Evolutionary conservation across 73 alveolate species (phyloP), one percentile per base, ranked within the genome.

Genomic region (Paramecium sonneborni): DNA sequence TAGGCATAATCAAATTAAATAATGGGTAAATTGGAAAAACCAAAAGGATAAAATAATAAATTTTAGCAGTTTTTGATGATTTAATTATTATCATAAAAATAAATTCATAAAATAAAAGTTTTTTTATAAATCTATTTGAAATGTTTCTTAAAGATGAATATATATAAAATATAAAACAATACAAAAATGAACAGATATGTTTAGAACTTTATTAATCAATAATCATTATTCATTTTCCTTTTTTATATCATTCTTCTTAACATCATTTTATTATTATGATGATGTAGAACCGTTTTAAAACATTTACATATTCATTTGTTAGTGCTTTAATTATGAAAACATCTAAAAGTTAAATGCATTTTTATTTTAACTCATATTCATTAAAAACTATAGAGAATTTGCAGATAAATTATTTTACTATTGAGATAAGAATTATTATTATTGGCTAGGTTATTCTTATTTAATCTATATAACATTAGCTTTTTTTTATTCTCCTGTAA

Each of bases 351-450:
- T 62, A 32, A 62, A 62, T 10, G 84, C 84, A 26, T 62, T 62
- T 28, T 62, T 62, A 62, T 62, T 62, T 11, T 20, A 24, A 62
- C 84, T 62, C 84, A 62, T 62, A 62, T 62, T 62, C 84, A 62
- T 62, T n/a, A 62, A 62, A 32, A 26, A 62, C 24, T 62, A 14
- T 11, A 62, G 84, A 62, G 84, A 62, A 62, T 62, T 62, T 30
- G 84, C 84, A 12, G 84, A 62, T 15, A 62, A 32, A 62, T 62
- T 62, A 62, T 62, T 62, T 62, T 62, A 62, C 11, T 0, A 32
- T 62, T 62, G 84, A 74, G 87, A 74, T 5, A 74, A 23, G 20
- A 37, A 74, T 18, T 74, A 74, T 24, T 74, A 37, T 74, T 74
- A 74, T 37, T 39, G 38, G 6, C 44, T 74, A 21, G 56, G 38